Base-by-base conservation (phyloP, 805 yeast species). In the Candida orba region DNA sequence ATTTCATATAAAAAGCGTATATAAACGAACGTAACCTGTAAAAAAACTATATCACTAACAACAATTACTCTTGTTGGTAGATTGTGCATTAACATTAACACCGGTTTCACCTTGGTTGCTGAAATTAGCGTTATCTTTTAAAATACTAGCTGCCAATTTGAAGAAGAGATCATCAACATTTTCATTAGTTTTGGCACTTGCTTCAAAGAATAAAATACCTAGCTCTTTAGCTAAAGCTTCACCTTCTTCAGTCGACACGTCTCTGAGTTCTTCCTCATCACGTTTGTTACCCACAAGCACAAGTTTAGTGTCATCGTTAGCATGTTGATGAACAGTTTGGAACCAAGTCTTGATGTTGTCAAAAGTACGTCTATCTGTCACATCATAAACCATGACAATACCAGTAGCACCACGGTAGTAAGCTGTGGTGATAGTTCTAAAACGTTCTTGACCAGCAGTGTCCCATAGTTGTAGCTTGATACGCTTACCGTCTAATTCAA, bases 391-490 rank as follows among this genome's bases (percentile, higher is more conserved):
- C 57, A 85, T 73, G 40, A 84, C 81, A 57, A 85, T 84, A 50
- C 95, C 95, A 81, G 83, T 81, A 45, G 95, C 93, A 45, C 95
- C 95, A 65, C 95, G 78, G 66, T 85, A 85, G 66, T 85, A 85
- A 1, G 95, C 91, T n/a, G 93, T 84, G 39, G 93, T 90, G 68
- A 89, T 89, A 35, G 96, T 87, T 68, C 96, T 78, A 70, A 89
- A 89, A 59, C 96, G 75, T 64, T 89, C 96, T 68, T 89, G 96
- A n/a, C 96, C 96, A 1, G 96, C 96, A 34, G 96, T 89, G 63
- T 89, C 96, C 96, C 96, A 84, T 36, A 91, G 85, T 66, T 93
- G 99, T 62, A 91, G 76, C 69, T 93, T 93, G 66, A 93, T 85
- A 52, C 84, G 84, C 67, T 86, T 85, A 42, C 96, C 96, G 51